These are phyloP conservation scores for Penicillium polonicum DNA, from an alignment of 2,329 filamentous ascomycete genomes.

Conservation along the genomic window DNA sequence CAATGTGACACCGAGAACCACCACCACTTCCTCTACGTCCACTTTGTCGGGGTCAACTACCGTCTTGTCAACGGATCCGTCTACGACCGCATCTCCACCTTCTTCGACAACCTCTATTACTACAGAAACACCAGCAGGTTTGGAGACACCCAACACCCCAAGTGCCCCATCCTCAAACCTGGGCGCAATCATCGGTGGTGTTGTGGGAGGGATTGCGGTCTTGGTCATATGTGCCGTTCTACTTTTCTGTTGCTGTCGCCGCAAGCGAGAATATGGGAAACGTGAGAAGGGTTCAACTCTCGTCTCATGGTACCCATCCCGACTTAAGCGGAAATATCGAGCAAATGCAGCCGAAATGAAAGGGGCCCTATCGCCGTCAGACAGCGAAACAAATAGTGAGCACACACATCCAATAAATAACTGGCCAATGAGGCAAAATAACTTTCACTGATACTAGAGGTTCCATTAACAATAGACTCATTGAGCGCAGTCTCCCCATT, in stretches of 20 bases:
- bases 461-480: neutral
- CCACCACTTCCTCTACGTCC: constrained; percentile 5
- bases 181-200: constrained; percentile 27
- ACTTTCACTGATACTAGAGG: neutral
- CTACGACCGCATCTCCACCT: neutral
- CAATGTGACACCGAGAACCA: neutral
- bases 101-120: neutral
- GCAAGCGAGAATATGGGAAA: constrained; percentile 12
- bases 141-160: neutral
- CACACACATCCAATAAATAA: neutral
- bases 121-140: neutral
- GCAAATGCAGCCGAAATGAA: neutral
- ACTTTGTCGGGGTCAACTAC: constrained; percentile 1
- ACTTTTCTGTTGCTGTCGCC: constrained; percentile 18
- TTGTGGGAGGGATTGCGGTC: constrained; percentile 16
- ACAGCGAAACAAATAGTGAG: constrained; percentile 4
- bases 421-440: neutral
- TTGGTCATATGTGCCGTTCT: constrained; percentile 15
- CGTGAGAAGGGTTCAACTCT: neutral
- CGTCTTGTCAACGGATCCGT: neutral
- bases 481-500: neutral
- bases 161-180: constrained; percentile 3
- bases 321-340: neutral
- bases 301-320: constrained; percentile 3
- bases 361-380: neutral